Evolutionary conservation across 2,329 filamentous ascomycete genomes (phyloP), one percentile per base, ranked within the genome.

Genomic region (Eutypa lata): DNA sequence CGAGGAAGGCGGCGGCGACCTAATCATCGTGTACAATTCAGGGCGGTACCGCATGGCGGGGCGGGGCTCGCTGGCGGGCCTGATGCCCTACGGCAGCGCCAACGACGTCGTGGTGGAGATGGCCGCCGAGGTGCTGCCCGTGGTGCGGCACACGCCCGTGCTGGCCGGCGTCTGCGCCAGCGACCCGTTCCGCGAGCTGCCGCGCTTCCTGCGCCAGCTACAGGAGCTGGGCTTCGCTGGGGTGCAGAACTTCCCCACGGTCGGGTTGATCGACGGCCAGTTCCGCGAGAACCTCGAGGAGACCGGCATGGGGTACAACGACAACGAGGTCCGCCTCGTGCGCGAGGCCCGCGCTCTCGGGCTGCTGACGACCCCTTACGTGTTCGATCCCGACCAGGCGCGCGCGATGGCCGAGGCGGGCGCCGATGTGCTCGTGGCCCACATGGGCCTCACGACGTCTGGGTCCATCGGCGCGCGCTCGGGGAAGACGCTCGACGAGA

Each of bases 21-120:
- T 90, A 42, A 88, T 90, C 62, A 83, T 89, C 56, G 79, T 89
- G 60, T 89, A 89, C 74, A 89, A 89, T 68, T 86, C 82, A 37
- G 87, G 87, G 0, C 79, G 86, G 3, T 90, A 86, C 65, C 82
- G 87, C 10, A 90, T 90, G 87, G 86, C 86, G 0, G 87, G 87
- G 0, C 75, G 83, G 42, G 87, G 87, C 0, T 88, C 84, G 1
- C 69, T 89, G 11, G 86, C 87, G 0, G 87, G 87, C 0, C 68
- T 89, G 48, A 87, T 89, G 84, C 85, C 86, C 0, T 89, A 87
- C 63, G 82, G 83, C 3, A 86, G 89, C 63, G 86, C 87, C 4
- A 89, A 89, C 61, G 80, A 85, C 55, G 79, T 88, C 2, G 85
- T 89, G 0, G 70, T 88, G 1, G 84, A 88, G 33, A 89, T 89